Percentiles rank a stretch among this genome's conserved stretches.
These are phyloP conservation scores for Cucumis variabilis DNA, from an alignment of 331 rosid genomes.

Conservation along the genomic window DNA sequence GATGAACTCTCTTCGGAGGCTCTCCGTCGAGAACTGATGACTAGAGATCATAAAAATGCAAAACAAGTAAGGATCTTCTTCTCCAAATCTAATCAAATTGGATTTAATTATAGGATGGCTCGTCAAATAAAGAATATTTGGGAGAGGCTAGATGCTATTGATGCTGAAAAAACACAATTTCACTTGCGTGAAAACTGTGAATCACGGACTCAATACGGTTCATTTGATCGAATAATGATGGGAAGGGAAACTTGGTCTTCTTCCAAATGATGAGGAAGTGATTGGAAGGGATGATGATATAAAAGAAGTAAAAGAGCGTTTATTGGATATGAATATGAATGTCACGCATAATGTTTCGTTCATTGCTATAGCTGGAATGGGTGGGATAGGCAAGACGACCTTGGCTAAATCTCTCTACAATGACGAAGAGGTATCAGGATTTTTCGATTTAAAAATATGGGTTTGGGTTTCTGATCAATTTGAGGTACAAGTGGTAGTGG, in stretches of 20 bases:
- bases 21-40: constrained; percentile 8
- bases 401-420: constrained; percentile 45
- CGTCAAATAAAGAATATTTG: neutral
- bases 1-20: constrained; percentile 2
- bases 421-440: neutral
- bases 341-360: constrained; percentile 31
- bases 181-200: too few species aligned
- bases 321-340: neutral
- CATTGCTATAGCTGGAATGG: constrained; percentile 48
- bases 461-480: constrained; percentile 43
- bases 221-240: too few species aligned
- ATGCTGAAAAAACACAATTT: too few species aligned
- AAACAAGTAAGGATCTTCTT: constrained; percentile 25
- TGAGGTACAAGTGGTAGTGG: constrained; percentile 19
- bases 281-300: constrained; percentile 49
- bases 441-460: constrained; percentile 47
- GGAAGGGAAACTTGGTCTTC: too few species aligned
- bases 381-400: constrained; percentile 57
- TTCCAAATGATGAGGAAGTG: neutral
- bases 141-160: too few species aligned
- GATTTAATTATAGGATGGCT: constrained; percentile 5
- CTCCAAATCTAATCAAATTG: constrained; percentile 28
- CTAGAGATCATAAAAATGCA: neutral
- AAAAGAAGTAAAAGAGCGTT: neutral
- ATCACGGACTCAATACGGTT: too few species aligned